Conservation (phyloP, 306 rosid genomes). For the Hylodesmum podocarpum region DNA sequence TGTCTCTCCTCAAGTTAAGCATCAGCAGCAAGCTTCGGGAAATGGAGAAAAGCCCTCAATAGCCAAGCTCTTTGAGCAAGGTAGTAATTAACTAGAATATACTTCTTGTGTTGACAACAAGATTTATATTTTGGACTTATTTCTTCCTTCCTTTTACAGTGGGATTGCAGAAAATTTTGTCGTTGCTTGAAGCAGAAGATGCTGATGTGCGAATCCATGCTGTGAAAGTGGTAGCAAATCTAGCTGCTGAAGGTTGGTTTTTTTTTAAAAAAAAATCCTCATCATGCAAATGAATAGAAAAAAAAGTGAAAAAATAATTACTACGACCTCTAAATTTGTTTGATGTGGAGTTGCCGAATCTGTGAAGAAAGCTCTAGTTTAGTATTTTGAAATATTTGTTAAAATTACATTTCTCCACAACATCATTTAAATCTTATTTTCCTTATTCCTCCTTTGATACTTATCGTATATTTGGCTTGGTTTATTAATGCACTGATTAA, state of each 20-base stretch:
- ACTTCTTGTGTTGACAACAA: constrained; percentile 10
- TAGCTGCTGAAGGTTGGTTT: constrained; percentile 94
- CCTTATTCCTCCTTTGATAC: not conserved
- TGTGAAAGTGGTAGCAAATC: constrained; percentile 99
- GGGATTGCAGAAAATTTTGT: constrained; percentile 97
- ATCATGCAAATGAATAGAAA: not conserved
- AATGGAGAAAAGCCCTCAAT: constrained; percentile 86
- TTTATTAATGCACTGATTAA: constrained; percentile 19
- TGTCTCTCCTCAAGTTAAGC: constrained; percentile 64
- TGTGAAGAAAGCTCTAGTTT: not conserved
- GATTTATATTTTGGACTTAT: constrained; percentile 24
- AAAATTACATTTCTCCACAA: not conserved
- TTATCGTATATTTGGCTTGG: constrained; percentile 18
- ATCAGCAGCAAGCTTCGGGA: constrained; percentile 64
- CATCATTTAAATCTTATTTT: constrained; percentile 6
- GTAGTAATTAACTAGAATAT: constrained; percentile 37
- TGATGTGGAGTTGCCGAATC: constrained; percentile 3
- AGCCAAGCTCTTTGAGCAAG: constrained; percentile 99
- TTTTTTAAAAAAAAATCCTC: not conserved
- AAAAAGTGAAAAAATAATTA: not conserved
- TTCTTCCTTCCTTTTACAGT: constrained; percentile 54
- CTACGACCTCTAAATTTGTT: constrained; percentile 1
- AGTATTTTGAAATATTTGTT: constrained; percentile 26
- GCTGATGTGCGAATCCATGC: constrained; percentile 93
- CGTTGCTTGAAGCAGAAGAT: constrained; percentile 97